phyloP scores from a whole-genome alignment of 805 yeast species.

The Maudiozyma bulderi region DNA sequence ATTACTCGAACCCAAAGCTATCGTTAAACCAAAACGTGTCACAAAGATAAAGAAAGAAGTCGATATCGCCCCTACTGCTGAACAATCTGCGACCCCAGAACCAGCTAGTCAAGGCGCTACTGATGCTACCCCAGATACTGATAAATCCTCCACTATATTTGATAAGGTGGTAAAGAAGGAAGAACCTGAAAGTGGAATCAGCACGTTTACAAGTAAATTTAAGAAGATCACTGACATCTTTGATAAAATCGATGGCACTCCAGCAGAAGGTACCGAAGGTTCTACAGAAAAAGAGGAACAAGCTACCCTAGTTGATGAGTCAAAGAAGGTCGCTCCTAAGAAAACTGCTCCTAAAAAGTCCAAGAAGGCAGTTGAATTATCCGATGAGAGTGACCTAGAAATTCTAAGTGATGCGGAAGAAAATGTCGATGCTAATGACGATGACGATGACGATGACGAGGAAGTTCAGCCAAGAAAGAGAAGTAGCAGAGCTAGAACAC shows the following conservation, averaged over 20 bases:
- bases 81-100: constrained; percentile 1
- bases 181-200: constrained; percentile 12
- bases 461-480: constrained; percentile 13
- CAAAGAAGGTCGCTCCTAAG: neutral
- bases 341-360: constrained; percentile 1
- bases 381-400: constrained; percentile 20
- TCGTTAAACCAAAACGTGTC: constrained; percentile 17
- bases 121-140: neutral
- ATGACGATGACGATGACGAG: constrained; percentile 12
- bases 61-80: constrained; percentile 3
- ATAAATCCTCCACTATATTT: constrained; percentile 13
- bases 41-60: constrained; percentile 20
- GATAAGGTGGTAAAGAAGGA: constrained; percentile 10
- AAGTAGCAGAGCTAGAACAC: constrained; percentile 12
- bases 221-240: constrained; percentile 25
- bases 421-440: neutral
- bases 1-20: constrained; percentile 19
- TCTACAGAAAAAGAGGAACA: neutral
- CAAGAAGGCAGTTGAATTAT: constrained; percentile 9
- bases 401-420: constrained; percentile 5
- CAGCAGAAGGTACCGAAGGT: neutral
- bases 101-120: constrained; percentile 4
- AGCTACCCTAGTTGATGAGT: neutral
- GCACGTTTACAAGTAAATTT: constrained; percentile 26
- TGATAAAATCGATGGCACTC: constrained; percentile 8